Base-by-base conservation (phyloP, 768 basidiomycete genomes). In the Cystobasidiopsis lactophilus region DNA sequence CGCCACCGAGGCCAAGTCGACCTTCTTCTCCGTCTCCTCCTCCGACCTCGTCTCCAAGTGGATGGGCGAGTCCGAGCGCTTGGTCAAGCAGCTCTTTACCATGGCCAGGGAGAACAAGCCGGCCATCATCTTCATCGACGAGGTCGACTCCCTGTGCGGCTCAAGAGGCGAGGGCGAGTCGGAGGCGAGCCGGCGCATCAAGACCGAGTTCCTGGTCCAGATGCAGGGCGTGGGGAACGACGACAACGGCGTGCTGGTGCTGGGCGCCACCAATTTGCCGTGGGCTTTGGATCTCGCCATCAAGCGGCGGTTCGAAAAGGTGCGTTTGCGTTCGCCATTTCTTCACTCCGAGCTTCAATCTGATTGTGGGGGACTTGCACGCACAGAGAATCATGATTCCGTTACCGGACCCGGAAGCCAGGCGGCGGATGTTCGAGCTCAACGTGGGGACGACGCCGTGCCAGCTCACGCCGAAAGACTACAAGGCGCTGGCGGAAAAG, bases 201-300 rank as follows among this genome's bases (percentile, higher is more conserved):
- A 95, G 74, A 95, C 91, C 0, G 91, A 95, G 67, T 91, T 69
- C 58, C 70, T 88, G 46, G 84, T 88, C n/a, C 85, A 95, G 65
- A 96, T 96, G 86, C 85, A 96, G 57, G 93, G 93, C 38, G 91
- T 96, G 1, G 93, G 93, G 0, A 85, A 95, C 63, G 93, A 98
- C 55, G 89, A 93, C 66, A 83, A 83, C 0, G 93, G 93, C 9
- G 85, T 98, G 0, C 74, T 98, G 19, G 88, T 96, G 9, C 74
- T 98, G 21, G 93, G 89, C 29, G 93, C 93, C 9, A 98, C 93
- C 3, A 98, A 98, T 60, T 93, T 96, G 50, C 93, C 93, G 2
- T 96, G 91, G 91, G 84, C 88, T 64, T 74, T 95, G 43, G 91
- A 96, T 65, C 82, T 84, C 57, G 91, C 91, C 40, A 95, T 95